Evolutionary conservation across 306 rosid species (phyloP).

Genomic region (Trifolium repens): DNA sequence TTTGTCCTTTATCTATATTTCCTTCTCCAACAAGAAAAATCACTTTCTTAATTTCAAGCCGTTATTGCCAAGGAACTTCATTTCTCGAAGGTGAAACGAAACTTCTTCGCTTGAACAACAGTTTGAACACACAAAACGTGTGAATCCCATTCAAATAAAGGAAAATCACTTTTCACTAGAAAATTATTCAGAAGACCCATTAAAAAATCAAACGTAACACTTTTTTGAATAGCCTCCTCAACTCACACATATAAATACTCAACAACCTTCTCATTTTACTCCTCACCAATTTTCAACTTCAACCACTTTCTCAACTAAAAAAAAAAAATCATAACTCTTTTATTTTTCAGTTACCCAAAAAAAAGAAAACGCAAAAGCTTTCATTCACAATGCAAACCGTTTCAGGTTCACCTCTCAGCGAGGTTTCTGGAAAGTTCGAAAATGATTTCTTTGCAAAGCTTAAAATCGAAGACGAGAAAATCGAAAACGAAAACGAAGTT

Average conservation of each 20-base stretch:
- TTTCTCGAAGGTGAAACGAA: slow-evolving; percentile 31
- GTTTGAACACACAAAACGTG: slow-evolving; percentile 41
- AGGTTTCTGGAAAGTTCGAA: slow-evolving; percentile 39
- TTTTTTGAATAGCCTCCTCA: not conserved
- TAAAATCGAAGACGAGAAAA: slow-evolving; percentile 23
- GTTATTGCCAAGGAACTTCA: not conserved
- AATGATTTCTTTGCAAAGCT: slow-evolving; percentile 51
- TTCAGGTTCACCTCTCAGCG: slow-evolving; percentile 30
- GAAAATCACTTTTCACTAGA: not conserved
- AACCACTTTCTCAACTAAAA: slow-evolving; percentile 11
- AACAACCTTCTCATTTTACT: not conserved
- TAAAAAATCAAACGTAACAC: slow-evolving; percentile 30
- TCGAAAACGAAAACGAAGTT: not conserved
- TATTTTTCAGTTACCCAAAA: not conserved
- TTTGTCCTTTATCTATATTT: too few relatives aligned
- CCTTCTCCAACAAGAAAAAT: not conserved
- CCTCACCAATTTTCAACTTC: slow-evolving; percentile 7
- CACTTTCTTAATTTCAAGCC: slow-evolving; percentile 1
- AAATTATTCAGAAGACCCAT: slow-evolving; percentile 19
- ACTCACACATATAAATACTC: slow-evolving; percentile 10
- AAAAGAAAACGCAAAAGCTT: not conserved
- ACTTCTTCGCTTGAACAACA: slow-evolving; percentile 18
- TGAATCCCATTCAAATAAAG: not conserved
- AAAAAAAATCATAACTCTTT: not conserved
- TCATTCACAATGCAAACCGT: slow-evolving; percentile 51